These are phyloP conservation scores for Aspergillus costaricaensis DNA, from an alignment of 2,329 filamentous ascomycete genomes.

Conservation along the genomic window DNA sequence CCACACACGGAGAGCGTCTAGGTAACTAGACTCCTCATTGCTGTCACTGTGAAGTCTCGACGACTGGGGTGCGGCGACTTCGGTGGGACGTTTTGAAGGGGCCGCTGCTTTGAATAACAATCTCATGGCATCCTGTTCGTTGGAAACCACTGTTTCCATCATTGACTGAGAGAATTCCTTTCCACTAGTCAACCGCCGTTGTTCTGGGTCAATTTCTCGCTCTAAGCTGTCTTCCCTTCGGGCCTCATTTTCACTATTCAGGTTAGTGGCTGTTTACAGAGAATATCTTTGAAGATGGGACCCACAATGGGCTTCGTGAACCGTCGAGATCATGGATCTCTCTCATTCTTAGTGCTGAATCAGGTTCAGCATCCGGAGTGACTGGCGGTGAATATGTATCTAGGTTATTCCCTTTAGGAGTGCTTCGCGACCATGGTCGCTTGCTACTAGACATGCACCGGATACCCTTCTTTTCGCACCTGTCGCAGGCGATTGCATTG, in stretches of 20 bases:
- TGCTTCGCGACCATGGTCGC: conserved; percentile 27
- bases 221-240: background rate
- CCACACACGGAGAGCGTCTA: conserved; percentile 45
- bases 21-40: conserved; percentile 13
- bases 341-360: background rate
- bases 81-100: conserved; percentile 38
- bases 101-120: conserved; percentile 52
- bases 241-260: background rate
- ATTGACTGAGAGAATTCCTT: conserved; percentile 40
- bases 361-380: background rate
- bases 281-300: background rate
- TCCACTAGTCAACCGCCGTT: too few species aligned
- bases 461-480: conserved; percentile 46
- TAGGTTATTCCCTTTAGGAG: background rate
- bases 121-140: conserved; percentile 53
- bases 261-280: background rate
- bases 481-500: conserved; percentile 37
- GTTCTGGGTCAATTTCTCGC: too few species aligned
- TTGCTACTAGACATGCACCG: conserved; percentile 43
- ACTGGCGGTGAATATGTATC: background rate
- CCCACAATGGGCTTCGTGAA: background rate
- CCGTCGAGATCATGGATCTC: background rate
- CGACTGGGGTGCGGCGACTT: conserved; percentile 16
- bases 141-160: conserved; percentile 53
- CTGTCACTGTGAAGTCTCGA: background rate